Evolutionary conservation across 768 basidiomycete genomes (phyloP).

Genomic region (Lactarius hengduanensis): DNA sequence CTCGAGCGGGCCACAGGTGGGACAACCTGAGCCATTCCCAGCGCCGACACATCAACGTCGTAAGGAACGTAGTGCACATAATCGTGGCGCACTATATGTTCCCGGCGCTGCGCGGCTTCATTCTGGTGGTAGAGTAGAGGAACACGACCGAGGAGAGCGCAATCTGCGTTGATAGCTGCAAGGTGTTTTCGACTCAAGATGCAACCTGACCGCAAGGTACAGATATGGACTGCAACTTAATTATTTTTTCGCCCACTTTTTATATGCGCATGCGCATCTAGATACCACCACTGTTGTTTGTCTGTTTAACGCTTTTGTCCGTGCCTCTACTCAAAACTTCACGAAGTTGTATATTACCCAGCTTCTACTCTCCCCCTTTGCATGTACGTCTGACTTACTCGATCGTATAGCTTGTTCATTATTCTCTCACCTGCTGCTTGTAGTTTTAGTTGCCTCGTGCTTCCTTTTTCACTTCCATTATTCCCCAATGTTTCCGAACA

Average conservation of each 20-base stretch:
- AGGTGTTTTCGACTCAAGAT: neutral
- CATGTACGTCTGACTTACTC: conserved; percentile 9
- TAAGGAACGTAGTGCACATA: conserved; percentile 80
- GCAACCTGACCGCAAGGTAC: neutral
- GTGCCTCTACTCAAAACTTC: conserved; percentile 13
- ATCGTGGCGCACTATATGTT: conserved; percentile 70
- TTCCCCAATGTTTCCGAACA: neutral
- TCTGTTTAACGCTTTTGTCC: conserved; percentile 7
- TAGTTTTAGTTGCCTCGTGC: conserved; percentile 13
- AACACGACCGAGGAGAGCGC: conserved; percentile 14
- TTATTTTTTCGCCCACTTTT: conserved; percentile 5
- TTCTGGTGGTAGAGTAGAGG: conserved; percentile 13
- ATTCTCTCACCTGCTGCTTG: conserved; percentile 1
- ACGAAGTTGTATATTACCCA: conserved; percentile 17
- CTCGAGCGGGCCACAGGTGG: conserved; percentile 70
- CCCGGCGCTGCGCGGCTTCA: conserved; percentile 25
- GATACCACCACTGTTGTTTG: conserved; percentile 13
- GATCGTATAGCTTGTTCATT: conserved; percentile 14
- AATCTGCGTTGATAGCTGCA: conserved; percentile 6
- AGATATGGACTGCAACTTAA: conserved; percentile 13
- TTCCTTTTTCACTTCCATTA: neutral
- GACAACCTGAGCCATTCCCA: conserved; percentile 78
- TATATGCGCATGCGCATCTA: conserved; percentile 28
- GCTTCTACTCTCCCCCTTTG: neutral
- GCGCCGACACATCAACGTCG: conserved; percentile 76